Base-by-base conservation (phyloP, 768 basidiomycete species). In the Boletus sp. region DNA sequence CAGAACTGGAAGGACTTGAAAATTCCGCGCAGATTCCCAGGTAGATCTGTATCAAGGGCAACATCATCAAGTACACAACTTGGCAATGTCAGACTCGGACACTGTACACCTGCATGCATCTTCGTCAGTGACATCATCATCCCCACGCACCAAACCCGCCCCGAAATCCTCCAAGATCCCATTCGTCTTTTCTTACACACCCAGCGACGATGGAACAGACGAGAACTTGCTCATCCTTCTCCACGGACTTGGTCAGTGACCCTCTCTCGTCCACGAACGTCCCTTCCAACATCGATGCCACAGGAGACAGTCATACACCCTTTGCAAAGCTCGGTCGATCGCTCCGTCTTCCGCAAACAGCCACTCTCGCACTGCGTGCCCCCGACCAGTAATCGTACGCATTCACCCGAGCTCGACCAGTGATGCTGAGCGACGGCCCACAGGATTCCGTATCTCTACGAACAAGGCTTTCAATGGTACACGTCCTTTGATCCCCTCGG, bases 341-440 rank as follows among this genome's bases (percentile, higher is more conserved):
- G 10, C 72, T 97, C 47, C 89, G 84, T 61, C 81, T 97, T n/a
- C 94, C 94, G 0, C 93, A 95, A 69, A 96, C 94, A 0, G 92
- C 93, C 3, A 78, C 84, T 2, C 81, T 96, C n/a, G 81, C 90
- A 1, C 68, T 96, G 10, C 84, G 89, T 47, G 94, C 88, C 3
- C 87, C 92, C 17, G 82, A 87, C 64, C 84, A 82, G 88, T 91
- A 72, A 61, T 81, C 75, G 39, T 50, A 17, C n/a, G 0, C 47
- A 36, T 39, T 48, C 55, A 40, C 24, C 28, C 45, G 17, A 52
- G 40, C 44, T 17, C 32, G 47, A 36, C n/a, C 35, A 46, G 18
- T 29, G 28, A 47, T 49, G 44, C 57, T 71, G 41, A 67, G 35
- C 37, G 17, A 59, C 32, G 9, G 24, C 41, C 47, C 50, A 42